Base-by-base conservation (phyloP, 1,139 yeast species). In the Pichia sp. region DNA sequence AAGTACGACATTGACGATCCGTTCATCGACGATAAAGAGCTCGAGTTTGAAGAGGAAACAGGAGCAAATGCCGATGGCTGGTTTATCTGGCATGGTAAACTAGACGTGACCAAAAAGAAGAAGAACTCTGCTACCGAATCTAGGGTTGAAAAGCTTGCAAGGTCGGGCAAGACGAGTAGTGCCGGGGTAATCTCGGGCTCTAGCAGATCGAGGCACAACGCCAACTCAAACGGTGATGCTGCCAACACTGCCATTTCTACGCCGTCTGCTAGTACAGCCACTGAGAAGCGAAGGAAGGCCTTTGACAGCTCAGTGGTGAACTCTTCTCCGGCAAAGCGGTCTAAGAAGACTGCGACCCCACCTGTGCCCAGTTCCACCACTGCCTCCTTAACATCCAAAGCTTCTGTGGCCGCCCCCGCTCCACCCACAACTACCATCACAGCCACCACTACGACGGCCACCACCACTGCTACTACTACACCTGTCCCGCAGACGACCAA, bases 41-140 rank as follows among this genome's bases (percentile, higher is more conserved):
- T 91, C 64, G 81, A 84, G 59, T 88, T 95, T 88, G 98, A 93
- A 69, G 97, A 92, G 68, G 95, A 88, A 63, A 84, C 96, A 9
- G 93, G 95, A 2, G 83, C 95, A 1, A 91, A 97, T 0, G 87
- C 88, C 62, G 98, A 93, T 66, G 99, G 99, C 2, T 95, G 93
- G 69, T 95, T 93, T 65, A 97, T 95, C 0, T 95, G 85, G 69
- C 89, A 92, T 76, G 99, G 99, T 0, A 96, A 97, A 5, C 75
- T 95, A 58, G 84, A 87, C 36, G 93, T 87, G 56, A 95, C 87
- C 60, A 53, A 55, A 17, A 54, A 50, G 41, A 53, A 27, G 17
- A 50, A 43, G 10, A 46, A 29, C n/a, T 9, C 41, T 27, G 16
- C 24, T 34, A 4, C 49, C 16, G 49, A 46, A 8, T 3, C 42